Base-by-base conservation (phyloP, 805 yeast genomes). In the Priceomyces castillae region DNA sequence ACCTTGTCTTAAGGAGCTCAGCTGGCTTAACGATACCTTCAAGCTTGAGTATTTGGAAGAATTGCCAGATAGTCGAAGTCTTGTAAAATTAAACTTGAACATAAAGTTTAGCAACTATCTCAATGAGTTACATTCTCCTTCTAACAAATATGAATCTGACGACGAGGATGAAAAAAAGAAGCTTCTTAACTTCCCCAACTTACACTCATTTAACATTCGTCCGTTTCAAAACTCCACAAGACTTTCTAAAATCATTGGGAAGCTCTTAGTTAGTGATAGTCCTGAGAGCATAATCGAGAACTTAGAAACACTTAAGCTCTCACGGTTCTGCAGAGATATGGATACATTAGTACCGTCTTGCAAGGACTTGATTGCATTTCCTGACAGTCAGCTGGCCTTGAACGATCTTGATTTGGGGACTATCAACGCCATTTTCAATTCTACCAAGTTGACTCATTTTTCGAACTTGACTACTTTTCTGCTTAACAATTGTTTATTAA, bases 1-100 rank as follows among this genome's bases (percentile, higher is more conserved):
- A 41, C 33, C 34, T 10, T 48, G 51, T 43, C 57, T 61, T 40
- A 51, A 46, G 39, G 71, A 69, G 44, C 53, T 61, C 36, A 53
- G 57, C 35, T 74, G 63, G 73, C 51, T 46, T 25, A 56, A 48
- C 49, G 69, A 54, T 42, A 67, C 52, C 42, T 69, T 57, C 47
- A 54, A 50, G 40, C 54, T 57, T 12, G 57, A 57, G 20, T 56
- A 61, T 34, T 49, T 74, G 22, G 31, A 51, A n/a, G 38, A 51
- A 14, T 34, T 73, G 14, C 73, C 72, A 2, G 60, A 63, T 42
- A 60, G 56, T 37, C 36, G 40, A 0, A 36, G 50, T 1, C 36
- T 73, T 6, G 43, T 46, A 2, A 50, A 64, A 0, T 50, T 73
- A 7, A 50, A 53, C 5, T 46, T 71, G 19, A 66, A 64, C 42